Evolutionary conservation across 495 filamentous ascomycete species (phyloP).

Genomic region (Bacidia gigantensis): DNA sequence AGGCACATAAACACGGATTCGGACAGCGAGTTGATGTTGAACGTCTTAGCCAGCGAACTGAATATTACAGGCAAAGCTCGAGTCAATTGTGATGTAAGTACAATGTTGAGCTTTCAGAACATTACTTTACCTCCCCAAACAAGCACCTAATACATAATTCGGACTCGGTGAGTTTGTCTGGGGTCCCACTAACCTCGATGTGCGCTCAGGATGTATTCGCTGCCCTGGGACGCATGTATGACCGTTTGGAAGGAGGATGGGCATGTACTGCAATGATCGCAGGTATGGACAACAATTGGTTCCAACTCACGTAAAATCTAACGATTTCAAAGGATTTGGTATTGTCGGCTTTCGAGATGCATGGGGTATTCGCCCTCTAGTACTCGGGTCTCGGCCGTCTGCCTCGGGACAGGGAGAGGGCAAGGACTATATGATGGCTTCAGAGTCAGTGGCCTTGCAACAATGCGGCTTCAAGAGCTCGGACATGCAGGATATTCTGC

Average conservation of each 20-base stretch:
- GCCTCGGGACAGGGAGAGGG: slow-evolving; percentile 46
- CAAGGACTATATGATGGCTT: slow-evolving; percentile 92
- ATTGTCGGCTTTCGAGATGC: slow-evolving; percentile 70
- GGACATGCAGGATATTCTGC: slow-evolving; percentile 69
- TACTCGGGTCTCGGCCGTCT: slow-evolving; percentile 63
- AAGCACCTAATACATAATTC: too few species aligned
- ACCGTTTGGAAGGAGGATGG: slow-evolving; percentile 70
- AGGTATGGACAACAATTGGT: slow-evolving; percentile 32
- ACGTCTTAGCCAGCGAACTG: slow-evolving; percentile 86
- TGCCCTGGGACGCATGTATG: slow-evolving; percentile 58
- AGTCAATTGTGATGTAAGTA: slow-evolving; percentile 75
- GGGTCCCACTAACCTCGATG: too few species aligned
- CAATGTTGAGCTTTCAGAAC: too few species aligned
- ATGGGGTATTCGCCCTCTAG: slow-evolving; percentile 80
- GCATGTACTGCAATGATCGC: slow-evolving; percentile 87
- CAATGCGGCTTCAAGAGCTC: slow-evolving; percentile 60
- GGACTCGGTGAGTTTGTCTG: too few species aligned
- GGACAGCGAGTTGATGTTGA: slow-evolving; percentile 90
- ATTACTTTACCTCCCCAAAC: too few species aligned
- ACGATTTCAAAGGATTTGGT: background rate
- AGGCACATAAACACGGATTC: slow-evolving; percentile 95
- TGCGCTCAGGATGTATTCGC: slow-evolving; percentile 91
- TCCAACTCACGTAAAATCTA: background rate
- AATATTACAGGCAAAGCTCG: slow-evolving; percentile 93
- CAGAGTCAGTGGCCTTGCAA: slow-evolving; percentile 83